Percentiles rank a stretch among this genome's conserved stretches.
These are phyloP conservation scores for Ceratobasidium theobromae DNA, from an alignment of 1,284 basidiomycete genomes.

Conservation along the genomic window DNA sequence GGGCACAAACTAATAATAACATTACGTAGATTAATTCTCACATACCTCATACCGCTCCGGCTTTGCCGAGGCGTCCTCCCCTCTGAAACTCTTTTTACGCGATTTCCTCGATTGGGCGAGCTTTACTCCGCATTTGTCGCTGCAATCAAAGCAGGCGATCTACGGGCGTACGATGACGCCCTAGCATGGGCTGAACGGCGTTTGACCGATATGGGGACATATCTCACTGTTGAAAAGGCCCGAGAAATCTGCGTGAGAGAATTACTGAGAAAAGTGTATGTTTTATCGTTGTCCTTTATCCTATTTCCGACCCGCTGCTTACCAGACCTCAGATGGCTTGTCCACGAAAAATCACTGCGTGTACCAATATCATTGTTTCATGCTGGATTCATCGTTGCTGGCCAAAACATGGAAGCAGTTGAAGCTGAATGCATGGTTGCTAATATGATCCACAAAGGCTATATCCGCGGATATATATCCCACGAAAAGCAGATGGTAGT, in stretches of 20 bases:
- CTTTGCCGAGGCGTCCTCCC: slow-evolving; percentile 86
- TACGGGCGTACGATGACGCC: slow-evolving; percentile 77
- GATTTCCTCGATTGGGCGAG: slow-evolving; percentile 70
- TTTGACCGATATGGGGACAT: slow-evolving; percentile 81
- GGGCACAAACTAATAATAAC: slow-evolving; percentile 11
- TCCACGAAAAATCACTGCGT: slow-evolving; percentile 66
- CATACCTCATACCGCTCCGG: slow-evolving; percentile 86
- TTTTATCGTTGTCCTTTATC: slow-evolving; percentile 39
- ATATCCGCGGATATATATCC: slow-evolving; percentile 93
- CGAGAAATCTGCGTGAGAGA: slow-evolving; percentile 84
- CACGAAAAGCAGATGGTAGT: slow-evolving; percentile 95
- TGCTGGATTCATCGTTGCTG: slow-evolving; percentile 65
- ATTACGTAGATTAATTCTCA: slow-evolving; percentile 73
- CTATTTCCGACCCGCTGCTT: background rate
- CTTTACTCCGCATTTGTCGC: slow-evolving; percentile 79
- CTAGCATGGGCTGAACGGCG: slow-evolving; percentile 68
- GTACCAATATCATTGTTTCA: slow-evolving; percentile 80
- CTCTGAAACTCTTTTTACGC: slow-evolving; percentile 61
- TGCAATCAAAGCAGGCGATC: slow-evolving; percentile 76
- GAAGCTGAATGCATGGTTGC: slow-evolving; percentile 94
- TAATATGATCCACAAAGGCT: slow-evolving; percentile 91
- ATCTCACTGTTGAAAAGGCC: slow-evolving; percentile 83
- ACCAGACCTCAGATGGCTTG: slow-evolving; percentile 67
- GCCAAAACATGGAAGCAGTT: slow-evolving; percentile 56
- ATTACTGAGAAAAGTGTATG: slow-evolving; percentile 83